These are phyloP conservation scores for Curvularia verruculosa DNA, from an alignment of 2,329 filamentous ascomycete species.

Conservation along the genomic window DNA sequence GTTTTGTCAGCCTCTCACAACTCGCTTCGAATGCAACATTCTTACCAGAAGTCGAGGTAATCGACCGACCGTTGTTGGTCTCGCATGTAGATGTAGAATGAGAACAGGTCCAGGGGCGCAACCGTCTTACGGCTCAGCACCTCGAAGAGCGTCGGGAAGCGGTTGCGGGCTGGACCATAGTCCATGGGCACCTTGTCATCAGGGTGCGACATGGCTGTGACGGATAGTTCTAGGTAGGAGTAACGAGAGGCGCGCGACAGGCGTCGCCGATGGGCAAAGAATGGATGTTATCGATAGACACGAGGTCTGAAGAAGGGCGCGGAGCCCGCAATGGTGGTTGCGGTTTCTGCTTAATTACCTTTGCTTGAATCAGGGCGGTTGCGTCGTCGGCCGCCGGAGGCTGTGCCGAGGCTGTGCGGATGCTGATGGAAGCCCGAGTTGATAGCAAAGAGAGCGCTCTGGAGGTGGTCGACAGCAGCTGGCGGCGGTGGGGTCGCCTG, in stretches of 20 bases:
- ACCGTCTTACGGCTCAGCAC: conserved; percentile 93
- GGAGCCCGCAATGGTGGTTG: conserved; percentile 29
- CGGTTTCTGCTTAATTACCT: conserved; percentile 4
- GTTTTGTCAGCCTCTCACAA: conserved; percentile 29
- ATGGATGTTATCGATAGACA: conserved; percentile 31
- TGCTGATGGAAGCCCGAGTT: not conserved
- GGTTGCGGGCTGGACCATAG: conserved; percentile 65
- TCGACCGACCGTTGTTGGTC: conserved; percentile 98
- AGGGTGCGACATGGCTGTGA: conserved; percentile 35
- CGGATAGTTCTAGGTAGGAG: conserved; percentile 3
- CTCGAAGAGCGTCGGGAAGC: conserved; percentile 93
- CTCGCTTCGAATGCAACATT: conserved; percentile 8
- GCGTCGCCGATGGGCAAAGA: conserved; percentile 22
- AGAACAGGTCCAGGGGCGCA: conserved; percentile 94
- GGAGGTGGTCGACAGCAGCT: conserved; percentile 12
- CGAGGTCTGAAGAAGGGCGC: conserved; percentile 23
- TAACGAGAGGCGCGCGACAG: conserved; percentile 27
- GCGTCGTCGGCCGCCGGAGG: conserved; percentile 26
- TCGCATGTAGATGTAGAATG: conserved; percentile 99
- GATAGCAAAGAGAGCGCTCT: not conserved
- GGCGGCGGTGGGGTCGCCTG: conserved; percentile 6
- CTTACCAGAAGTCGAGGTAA: conserved; percentile 96
- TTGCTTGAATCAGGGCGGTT: conserved; percentile 11
- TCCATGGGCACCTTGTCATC: conserved; percentile 14
- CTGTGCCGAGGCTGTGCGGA: conserved; percentile 13